Evolutionary conservation across 352 stramenopile genomes (phyloP).

Genomic region (Globisporangium irregulare): DNA sequence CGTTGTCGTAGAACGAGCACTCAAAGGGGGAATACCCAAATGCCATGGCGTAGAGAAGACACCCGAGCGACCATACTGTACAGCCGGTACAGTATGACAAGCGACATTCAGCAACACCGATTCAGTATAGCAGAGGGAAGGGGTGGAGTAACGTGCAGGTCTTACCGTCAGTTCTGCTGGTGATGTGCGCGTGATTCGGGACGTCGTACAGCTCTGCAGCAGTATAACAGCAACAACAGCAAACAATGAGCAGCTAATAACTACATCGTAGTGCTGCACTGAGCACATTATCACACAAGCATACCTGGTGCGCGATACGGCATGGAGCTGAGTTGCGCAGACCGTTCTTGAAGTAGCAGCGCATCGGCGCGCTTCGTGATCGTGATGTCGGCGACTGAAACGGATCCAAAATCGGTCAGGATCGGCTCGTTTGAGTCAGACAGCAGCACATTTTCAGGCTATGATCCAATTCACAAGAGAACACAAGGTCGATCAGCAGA

Average conservation of each 20-base stretch:
- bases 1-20: conserved; percentile 74
- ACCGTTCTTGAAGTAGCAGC: conserved; percentile 79
- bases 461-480: neutral
- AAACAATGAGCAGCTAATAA: neutral
- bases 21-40: conserved; percentile 91
- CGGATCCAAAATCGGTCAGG: conserved; percentile 88
- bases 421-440: conserved; percentile 73
- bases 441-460: conserved; percentile 89
- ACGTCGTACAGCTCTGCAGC: conserved; percentile 85
- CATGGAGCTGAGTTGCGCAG: conserved; percentile 85
- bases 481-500: neutral
- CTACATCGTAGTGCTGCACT: neutral
- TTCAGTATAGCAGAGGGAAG: neutral
- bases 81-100: neutral
- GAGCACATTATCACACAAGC: neutral
- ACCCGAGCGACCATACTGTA: conserved; percentile 87
- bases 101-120: neutral
- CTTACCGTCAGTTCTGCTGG: conserved; percentile 67
- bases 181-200: conserved; percentile 61
- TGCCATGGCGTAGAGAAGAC: conserved; percentile 84
- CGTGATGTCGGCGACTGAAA: conserved; percentile 54
- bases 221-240: neutral
- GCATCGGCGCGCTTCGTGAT: conserved; percentile 76
- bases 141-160: neutral
- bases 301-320: conserved; percentile 81